These are phyloP conservation scores for Ceratocystis albifundus DNA, from an alignment of 2,329 filamentous ascomycete genomes.

Conservation along the genomic window DNA sequence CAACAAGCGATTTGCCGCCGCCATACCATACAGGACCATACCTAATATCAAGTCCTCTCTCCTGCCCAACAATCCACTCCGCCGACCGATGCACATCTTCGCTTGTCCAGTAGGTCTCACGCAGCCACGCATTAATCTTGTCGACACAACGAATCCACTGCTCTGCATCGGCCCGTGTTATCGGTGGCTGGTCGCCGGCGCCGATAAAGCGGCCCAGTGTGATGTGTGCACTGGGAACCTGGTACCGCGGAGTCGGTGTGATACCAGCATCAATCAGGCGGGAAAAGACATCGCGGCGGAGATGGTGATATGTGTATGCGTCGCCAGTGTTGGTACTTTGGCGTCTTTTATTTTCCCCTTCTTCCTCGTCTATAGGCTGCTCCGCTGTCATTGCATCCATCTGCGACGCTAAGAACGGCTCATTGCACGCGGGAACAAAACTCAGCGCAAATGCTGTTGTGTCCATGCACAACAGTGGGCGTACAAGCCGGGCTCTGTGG, in stretches of 20 bases:
- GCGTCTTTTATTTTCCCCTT: not conserved
- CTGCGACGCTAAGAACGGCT: constrained; percentile 30
- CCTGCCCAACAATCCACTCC: constrained; percentile 82
- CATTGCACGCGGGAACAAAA: constrained; percentile 67
- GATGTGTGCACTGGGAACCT: constrained; percentile 80
- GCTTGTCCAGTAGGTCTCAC: constrained; percentile 29
- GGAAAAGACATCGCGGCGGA: constrained; percentile 65
- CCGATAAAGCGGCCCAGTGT: constrained; percentile 70
- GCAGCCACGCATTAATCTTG: constrained; percentile 62
- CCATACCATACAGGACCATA: constrained; percentile 79
- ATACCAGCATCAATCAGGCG: constrained; percentile 51
- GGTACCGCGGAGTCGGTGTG: constrained; percentile 55
- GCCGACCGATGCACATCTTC: constrained; percentile 54
- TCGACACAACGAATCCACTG: constrained; percentile 61
- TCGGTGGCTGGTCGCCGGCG: not conserved
- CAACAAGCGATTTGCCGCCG: constrained; percentile 57
- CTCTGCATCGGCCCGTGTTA: constrained; percentile 47
- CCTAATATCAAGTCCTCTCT: constrained; percentile 65
- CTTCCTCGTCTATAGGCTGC: not conserved
- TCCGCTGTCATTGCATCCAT: constrained; percentile 10
- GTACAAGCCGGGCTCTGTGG: constrained; percentile 64
- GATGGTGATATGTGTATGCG: constrained; percentile 76
- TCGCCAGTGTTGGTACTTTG: constrained; percentile 37
- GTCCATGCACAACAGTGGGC: constrained; percentile 74
- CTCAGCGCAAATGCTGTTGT: constrained; percentile 74